phyloP scores from a whole-genome alignment of 495 filamentous ascomycete genomes.

The Trichoderma orchidacearum region DNA sequence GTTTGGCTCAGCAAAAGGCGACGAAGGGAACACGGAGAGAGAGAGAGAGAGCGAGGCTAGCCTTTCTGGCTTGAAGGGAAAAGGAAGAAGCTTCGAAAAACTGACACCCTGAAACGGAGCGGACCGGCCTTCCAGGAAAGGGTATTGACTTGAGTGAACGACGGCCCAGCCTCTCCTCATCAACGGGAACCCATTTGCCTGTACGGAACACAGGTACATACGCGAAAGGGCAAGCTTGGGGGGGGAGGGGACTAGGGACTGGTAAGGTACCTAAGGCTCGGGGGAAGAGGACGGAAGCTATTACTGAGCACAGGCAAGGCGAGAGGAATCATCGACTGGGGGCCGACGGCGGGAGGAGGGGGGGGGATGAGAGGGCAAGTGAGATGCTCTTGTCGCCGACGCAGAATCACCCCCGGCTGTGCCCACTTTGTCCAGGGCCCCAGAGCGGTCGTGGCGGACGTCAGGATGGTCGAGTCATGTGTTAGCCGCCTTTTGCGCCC shows the following conservation, averaged over 20 bases:
- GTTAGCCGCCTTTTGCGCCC: conserved; percentile 1
- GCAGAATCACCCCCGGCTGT: neutral
- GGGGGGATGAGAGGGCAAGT: neutral
- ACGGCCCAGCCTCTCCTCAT: neutral
- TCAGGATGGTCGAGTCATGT: neutral
- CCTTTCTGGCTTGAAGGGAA: neutral
- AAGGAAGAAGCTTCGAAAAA: neutral
- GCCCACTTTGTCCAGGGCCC: neutral
- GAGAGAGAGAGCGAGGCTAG: neutral
- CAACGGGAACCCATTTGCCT: neutral
- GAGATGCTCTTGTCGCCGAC: neutral
- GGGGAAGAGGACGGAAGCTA: neutral
- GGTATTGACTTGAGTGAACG: neutral
- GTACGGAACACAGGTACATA: neutral
- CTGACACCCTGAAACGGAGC: neutral
- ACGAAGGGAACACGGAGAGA: neutral
- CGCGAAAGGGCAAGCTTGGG: neutral
- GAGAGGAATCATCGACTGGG: neutral
- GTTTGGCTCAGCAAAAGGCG: neutral
- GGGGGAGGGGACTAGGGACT: neutral
- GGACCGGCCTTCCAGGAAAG: neutral
- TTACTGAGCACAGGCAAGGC: neutral
- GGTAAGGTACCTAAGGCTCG: no score
- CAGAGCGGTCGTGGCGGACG: neutral
- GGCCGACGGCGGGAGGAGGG: neutral